Evolutionary conservation across 2,329 filamentous ascomycete species (phyloP), one percentile per base, ranked within the genome.

Genomic region (Aureobasidium sp.): DNA sequence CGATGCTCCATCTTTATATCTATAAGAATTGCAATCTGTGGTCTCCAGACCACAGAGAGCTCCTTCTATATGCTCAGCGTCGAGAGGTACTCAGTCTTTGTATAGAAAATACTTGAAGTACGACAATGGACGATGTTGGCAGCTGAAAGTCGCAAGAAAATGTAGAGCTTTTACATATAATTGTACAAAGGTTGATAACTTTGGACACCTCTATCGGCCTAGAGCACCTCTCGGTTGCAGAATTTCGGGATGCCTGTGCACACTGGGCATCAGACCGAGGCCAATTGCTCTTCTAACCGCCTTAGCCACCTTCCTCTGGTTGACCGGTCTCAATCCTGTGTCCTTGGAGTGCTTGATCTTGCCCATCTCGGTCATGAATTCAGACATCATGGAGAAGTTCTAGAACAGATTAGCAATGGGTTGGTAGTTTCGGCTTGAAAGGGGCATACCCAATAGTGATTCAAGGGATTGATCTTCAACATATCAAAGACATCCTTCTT

Each of bases 231-330:
- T 48, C 3, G 40, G 40, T 29, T 47, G 42, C 29, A 96, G 73
- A 62, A 96, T 80, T 74, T 95, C 89, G 3, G 94, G 94, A 77
- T 99, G 94, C 67, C 81, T 80, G 78, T 99, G 90, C 61, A 95
- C 88, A 73, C 87, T 95, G 27, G 94, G 94, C 82, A 97, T 91
- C 64, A 97, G 79, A 17, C 94, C 94, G 71, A 97, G 82, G 1
- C 92, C 94, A 69, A 97, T 87, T 22, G 90, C 88, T 68, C 94
- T 84, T 67, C 94, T 82, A 69, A 99, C 89, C 59, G 95, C 93
- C 80, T 95, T 97, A 65, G 93, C 89, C 72, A 99, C 85, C 77
- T 88, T 91, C 67, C 94, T 83, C 79, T 99, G 94, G 79, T 97
- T 97, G 67, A 90, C 88, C 2, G 89, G 89, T 62, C 90, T 83